phyloP scores from a whole-genome alignment of 441 rosid species.

The Populus hybrid region DNA sequence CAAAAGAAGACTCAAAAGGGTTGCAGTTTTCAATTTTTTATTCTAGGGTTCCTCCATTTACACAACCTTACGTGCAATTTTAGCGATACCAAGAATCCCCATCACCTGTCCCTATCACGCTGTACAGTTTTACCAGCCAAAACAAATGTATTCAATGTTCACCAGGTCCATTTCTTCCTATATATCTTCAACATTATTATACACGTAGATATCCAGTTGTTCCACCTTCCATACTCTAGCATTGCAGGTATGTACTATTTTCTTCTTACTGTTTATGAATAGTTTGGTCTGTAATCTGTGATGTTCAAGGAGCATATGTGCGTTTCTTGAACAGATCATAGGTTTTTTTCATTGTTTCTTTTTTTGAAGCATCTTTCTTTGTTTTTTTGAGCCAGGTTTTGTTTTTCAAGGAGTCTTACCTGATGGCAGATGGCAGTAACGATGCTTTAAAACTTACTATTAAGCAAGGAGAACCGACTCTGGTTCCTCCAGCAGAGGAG shows the following conservation, averaged over 20 bases:
- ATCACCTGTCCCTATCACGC: conserved; percentile 23
- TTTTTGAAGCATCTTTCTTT: conserved; percentile 1
- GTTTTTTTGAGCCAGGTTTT: conserved; percentile 21
- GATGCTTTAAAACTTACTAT: conserved; percentile 36
- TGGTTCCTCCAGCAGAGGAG: conserved; percentile 57
- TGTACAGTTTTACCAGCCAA: conserved; percentile 10
- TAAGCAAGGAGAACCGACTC: conserved; percentile 39
- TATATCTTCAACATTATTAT: conserved; percentile 18
- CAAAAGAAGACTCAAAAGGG: neutral
- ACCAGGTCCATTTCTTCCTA: conserved; percentile 24
- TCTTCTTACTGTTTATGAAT: neutral
- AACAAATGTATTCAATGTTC: neutral
- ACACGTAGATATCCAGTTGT: neutral
- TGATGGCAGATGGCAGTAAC: conserved; percentile 28
- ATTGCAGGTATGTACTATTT: conserved; percentile 10
- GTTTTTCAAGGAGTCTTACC: conserved; percentile 10
- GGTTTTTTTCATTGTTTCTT: neutral
- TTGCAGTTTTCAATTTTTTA: neutral
- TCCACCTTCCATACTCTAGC: neutral
- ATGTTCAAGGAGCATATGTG: neutral
- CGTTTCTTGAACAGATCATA: neutral
- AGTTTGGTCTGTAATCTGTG: neutral
- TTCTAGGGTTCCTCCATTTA: neutral
- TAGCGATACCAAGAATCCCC: neutral
- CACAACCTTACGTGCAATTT: conserved; percentile 7